phyloP scores from a whole-genome alignment of 208 protist genomes.

The Crithidia mellificae region DNA sequence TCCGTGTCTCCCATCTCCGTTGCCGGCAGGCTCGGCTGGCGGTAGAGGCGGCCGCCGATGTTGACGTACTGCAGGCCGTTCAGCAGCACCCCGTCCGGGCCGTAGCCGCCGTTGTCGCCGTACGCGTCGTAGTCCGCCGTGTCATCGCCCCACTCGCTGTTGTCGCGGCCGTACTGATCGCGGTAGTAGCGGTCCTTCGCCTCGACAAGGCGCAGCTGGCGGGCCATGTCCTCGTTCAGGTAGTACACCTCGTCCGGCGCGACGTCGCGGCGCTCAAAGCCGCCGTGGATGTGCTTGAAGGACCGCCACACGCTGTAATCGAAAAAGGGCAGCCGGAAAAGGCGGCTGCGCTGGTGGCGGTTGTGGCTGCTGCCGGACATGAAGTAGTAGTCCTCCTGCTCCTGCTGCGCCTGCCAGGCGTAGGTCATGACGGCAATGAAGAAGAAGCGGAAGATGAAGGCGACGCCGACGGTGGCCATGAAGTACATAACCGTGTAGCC shows the following conservation, averaged over 20 bases:
- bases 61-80: slow-evolving; percentile 73
- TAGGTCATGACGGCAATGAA: slow-evolving; percentile 88
- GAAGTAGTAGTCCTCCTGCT: slow-evolving; percentile 58
- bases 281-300: slow-evolving; percentile 92
- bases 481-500: slow-evolving; percentile 90
- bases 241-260: slow-evolving; percentile 89
- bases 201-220: slow-evolving; percentile 79
- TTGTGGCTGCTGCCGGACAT: slow-evolving; percentile 41
- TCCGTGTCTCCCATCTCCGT: slow-evolving; percentile 27
- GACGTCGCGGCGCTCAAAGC: slow-evolving; percentile 85
- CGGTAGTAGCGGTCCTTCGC: slow-evolving; percentile 69
- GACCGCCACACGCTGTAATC: slow-evolving; percentile 91
- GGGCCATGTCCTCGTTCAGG: slow-evolving; percentile 86
- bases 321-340: slow-evolving; percentile 76
- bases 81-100: slow-evolving; percentile 4
- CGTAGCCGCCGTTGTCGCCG: slow-evolving; percentile 11
- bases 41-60: slow-evolving; percentile 76
- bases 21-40: slow-evolving; percentile 45
- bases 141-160: slow-evolving; percentile 8
- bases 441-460: slow-evolving; percentile 85
- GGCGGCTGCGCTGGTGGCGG: slow-evolving; percentile 19
- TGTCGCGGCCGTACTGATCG: slow-evolving; percentile 34
- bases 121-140: slow-evolving; percentile 20
- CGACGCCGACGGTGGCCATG: slow-evolving; percentile 68
- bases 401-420: slow-evolving; percentile 83